Percentiles rank a stretch among this genome's conserved stretches.
Evolutionary conservation across 345 rosid species (phyloP).

Genomic region (Brassica incana): DNA sequence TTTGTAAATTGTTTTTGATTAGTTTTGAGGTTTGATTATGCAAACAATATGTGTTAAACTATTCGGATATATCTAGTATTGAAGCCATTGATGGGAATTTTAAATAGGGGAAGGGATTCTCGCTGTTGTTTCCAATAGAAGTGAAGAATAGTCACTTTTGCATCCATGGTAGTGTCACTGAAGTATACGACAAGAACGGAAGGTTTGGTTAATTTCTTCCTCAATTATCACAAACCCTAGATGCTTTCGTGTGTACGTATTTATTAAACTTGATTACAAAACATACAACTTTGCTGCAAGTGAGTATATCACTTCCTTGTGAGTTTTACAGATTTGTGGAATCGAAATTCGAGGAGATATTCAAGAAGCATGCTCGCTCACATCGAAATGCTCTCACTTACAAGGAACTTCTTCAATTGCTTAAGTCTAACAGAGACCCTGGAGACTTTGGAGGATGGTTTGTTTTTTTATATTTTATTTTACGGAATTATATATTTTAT

Average conservation of each 20-base stretch:
- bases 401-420: constrained; percentile 46
- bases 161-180: constrained; percentile 78
- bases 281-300: background rate
- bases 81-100: constrained; percentile 8
- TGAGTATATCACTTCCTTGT: background rate
- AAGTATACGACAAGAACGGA: constrained; percentile 73
- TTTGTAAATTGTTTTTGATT: background rate
- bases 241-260: background rate
- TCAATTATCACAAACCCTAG: background rate
- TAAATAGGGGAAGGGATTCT: constrained; percentile 60
- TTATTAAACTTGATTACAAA: background rate
- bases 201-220: constrained; percentile 45
- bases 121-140: constrained; percentile 63
- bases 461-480: background rate
- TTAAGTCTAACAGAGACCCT: constrained; percentile 57
- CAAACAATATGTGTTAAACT: background rate
- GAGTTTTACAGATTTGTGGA: constrained; percentile 54
- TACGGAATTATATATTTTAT: background rate
- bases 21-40: background rate
- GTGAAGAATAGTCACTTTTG: constrained; percentile 50
- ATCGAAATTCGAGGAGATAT: constrained; percentile 70
- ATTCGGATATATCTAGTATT: background rate
- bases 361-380: constrained; percentile 52
- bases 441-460: constrained; percentile 56
- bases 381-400: constrained; percentile 49